phyloP scores from a whole-genome alignment of 148 eudicot species.

The Vaccinium myrtillus region DNA sequence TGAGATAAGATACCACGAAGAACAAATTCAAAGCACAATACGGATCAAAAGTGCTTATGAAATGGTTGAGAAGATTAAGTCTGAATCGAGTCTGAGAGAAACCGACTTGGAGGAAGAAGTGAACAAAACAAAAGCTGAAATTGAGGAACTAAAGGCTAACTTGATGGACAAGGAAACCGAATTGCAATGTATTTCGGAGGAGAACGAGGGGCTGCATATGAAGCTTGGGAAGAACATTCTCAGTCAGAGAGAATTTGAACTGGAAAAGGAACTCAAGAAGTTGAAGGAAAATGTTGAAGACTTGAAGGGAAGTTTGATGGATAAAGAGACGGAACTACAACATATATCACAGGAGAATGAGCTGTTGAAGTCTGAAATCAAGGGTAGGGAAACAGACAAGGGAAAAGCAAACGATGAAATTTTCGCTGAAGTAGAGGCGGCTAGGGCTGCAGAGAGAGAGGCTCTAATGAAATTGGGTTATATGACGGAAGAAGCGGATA shows the following conservation, averaged over 20 bases:
- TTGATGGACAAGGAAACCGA: constrained; percentile 90
- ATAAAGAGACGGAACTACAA: constrained; percentile 57
- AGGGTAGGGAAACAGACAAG: constrained; percentile 34
- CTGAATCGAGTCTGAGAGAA: constrained; percentile 44
- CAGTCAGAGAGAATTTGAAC: constrained; percentile 37
- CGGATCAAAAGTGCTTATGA: constrained; percentile 45
- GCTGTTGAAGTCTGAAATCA: constrained; percentile 45
- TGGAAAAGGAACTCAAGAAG: constrained; percentile 41
- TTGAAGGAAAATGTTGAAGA: constrained; percentile 33
- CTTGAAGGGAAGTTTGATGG: constrained; percentile 48
- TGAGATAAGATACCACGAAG: constrained; percentile 60
- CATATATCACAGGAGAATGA: constrained; percentile 53
- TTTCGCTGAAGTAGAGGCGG: constrained; percentile 39
- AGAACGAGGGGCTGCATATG: constrained; percentile 50
- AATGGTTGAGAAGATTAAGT: constrained; percentile 37
- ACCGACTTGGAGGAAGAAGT: constrained; percentile 61
- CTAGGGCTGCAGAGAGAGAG: constrained; percentile 54
- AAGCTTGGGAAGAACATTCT: constrained; percentile 40
- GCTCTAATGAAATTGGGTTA: constrained; percentile 52
- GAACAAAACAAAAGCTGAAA: constrained; percentile 39
- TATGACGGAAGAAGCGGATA: constrained; percentile 51
- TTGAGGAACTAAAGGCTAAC: constrained; percentile 69
- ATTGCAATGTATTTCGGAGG: constrained; percentile 66
- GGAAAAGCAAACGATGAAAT: constrained; percentile 23
- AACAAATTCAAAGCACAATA: constrained; percentile 32